Percentiles rank a stretch among this genome's conserved stretches.
These are phyloP conservation scores for Besnoitia besnoiti DNA, from an alignment of 169 alveolate genomes.

Conservation along the genomic window DNA sequence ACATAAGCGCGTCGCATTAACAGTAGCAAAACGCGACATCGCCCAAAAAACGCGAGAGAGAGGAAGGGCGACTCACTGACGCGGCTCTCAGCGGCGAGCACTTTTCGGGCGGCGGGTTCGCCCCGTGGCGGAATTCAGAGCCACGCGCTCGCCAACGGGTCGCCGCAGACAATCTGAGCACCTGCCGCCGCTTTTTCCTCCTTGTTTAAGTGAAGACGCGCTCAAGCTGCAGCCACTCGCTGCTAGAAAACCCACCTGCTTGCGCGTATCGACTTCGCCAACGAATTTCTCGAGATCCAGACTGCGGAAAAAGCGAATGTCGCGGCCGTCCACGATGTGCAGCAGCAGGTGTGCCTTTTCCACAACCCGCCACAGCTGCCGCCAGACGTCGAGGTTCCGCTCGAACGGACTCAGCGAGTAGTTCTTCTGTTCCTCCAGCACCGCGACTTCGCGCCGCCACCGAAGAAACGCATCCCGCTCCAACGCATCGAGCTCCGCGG, in stretches of 20 bases:
- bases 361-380: slow-evolving; percentile 98
- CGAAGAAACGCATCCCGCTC: slow-evolving; percentile 65
- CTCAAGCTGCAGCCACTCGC: not conserved
- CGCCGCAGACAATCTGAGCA: too few relatives aligned
- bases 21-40: too few relatives aligned
- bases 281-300: slow-evolving; percentile 90
- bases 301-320: slow-evolving; percentile 94
- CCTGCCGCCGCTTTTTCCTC: too few relatives aligned
- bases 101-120: too few relatives aligned
- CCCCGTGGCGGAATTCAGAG: too few relatives aligned
- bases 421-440: slow-evolving; percentile 43
- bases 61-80: too few relatives aligned
- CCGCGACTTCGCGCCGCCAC: slow-evolving; percentile 68
- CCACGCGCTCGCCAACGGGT: too few relatives aligned
- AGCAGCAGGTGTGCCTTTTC: slow-evolving; percentile 94
- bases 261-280: slow-evolving; percentile 55
- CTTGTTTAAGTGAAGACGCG: too few relatives aligned
- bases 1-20: too few relatives aligned
- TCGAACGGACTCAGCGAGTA: slow-evolving; percentile 96
- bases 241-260: slow-evolving; percentile 30
- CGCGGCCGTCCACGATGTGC: slow-evolving; percentile 97
- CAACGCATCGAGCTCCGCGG: slow-evolving; percentile 51
- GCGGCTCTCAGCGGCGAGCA: too few relatives aligned
- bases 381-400: slow-evolving; percentile 98
- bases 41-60: too few relatives aligned